Base-by-base conservation (phyloP, 495 filamentous ascomycete species). In the Penicillium tannophilum region DNA sequence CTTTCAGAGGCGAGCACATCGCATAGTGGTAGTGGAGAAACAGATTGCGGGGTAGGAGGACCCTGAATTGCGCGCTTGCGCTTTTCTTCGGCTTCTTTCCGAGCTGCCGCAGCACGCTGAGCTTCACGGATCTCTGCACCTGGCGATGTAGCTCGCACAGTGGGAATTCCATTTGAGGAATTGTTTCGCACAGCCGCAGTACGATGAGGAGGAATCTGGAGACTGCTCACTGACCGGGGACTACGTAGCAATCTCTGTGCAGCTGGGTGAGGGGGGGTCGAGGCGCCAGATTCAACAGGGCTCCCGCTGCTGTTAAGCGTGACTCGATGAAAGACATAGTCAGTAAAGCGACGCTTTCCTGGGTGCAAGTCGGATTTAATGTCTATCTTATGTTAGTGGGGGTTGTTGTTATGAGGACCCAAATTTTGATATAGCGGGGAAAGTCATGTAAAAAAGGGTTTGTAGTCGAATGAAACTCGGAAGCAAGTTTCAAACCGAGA, bases 311-410 rank as follows among this genome's bases (percentile, higher is more conserved):
- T 60, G 19, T 56, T 62, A 54, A 72, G 31, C 20, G 70, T 65
- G 50, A 80, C 76, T 52, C 77, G 62, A 45, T 78, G 74, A 48
- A 81, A 81, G 57, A 75, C 66, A 61, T 75, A 81, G 63, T 80
- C 78, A 35, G 76, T 79, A 58, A 81, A 81, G 6, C 78, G 75
- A n/a, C 76, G 72, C 64, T 80, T 81, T 11, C 70, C 79, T 50
- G 76, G 77, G 48, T 78, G 77, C 9, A 74, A 43, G 14, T 78
- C 73, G 41, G 71, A 75, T 58, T 81, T 75, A 48, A 81, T 79
- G 60, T 78, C 78, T 81, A 31, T 56, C 1, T 30, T 7, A 11
- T 36, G 44, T 64, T 60, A 64, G 64, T 9, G 23, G 48, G 6
- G 28, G 14, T 23, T 19, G 17, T 30, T 49, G 23, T 31, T 30